A percentile compares a stretch with the other conserved stretches of the same genome.
These are phyloP conservation scores for Grosmannia clavigera DNA, from an alignment of 2,329 filamentous ascomycete genomes.

Conservation along the genomic window DNA sequence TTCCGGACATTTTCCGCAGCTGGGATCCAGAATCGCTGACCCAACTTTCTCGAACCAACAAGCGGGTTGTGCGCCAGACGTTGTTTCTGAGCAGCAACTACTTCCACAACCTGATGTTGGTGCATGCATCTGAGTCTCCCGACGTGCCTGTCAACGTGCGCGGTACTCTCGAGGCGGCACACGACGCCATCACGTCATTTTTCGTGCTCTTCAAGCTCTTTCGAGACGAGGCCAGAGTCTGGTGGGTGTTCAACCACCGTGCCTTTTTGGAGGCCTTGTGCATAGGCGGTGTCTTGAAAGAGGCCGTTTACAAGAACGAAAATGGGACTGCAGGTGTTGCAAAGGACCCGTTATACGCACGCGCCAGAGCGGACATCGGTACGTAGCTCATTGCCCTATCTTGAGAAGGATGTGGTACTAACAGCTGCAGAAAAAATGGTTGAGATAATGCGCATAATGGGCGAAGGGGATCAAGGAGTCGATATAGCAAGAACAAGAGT, in stretches of 20 bases:
- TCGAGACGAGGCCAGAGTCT: conserved; percentile 60
- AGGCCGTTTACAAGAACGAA: conserved; percentile 31
- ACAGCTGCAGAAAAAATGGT: conserved; percentile 34
- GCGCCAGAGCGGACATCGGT: conserved; percentile 50
- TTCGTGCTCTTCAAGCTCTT: conserved; percentile 61
- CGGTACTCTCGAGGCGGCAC: conserved; percentile 61
- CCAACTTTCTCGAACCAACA: conserved; percentile 43
- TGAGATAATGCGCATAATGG: conserved; percentile 49
- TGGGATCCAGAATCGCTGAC: conserved; percentile 51
- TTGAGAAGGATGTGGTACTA: not conserved
- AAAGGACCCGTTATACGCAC: conserved; percentile 46
- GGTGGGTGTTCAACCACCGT: conserved; percentile 77
- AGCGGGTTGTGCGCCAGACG: conserved; percentile 59
- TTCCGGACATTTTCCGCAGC: conserved; percentile 57
- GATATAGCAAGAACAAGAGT: conserved; percentile 48
- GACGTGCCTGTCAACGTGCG: conserved; percentile 54
- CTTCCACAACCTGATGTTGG: conserved; percentile 70
- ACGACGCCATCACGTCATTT: conserved; percentile 62
- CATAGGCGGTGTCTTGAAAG: conserved; percentile 48
- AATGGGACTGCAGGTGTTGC: conserved; percentile 31
- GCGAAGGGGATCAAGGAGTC: conserved; percentile 40
- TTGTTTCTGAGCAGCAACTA: conserved; percentile 73
- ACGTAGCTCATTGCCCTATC: conserved; percentile 19
- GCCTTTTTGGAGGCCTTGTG: conserved; percentile 66
- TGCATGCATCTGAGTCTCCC: conserved; percentile 57